Evolutionary conservation across 306 rosid genomes (phyloP).

Genomic region (Vachellia collinsii): DNA sequence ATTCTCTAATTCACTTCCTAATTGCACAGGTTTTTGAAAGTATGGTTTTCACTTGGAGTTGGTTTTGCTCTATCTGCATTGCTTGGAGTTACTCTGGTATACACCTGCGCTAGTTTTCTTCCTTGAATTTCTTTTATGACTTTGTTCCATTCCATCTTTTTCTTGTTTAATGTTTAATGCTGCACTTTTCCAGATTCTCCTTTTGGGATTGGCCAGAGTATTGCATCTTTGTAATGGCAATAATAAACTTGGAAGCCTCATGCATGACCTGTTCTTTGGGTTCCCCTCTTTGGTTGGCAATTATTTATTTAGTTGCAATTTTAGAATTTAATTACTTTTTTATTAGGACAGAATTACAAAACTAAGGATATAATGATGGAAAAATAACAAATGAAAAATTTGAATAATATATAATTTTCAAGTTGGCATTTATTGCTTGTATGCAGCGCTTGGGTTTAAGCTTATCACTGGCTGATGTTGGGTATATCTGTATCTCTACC

Average conservation of each 20-base stretch:
- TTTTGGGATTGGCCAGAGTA: constrained; percentile 56
- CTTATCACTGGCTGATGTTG: constrained; percentile 59
- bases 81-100: constrained; percentile 52
- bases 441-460: constrained; percentile 47
- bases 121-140: not conserved
- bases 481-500: constrained; percentile 62
- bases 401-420: constrained; percentile 1
- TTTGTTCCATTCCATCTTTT: constrained; percentile 12
- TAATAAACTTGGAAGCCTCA: constrained; percentile 36
- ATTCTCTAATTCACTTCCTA: not conserved
- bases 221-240: constrained; percentile 48
- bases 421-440: not conserved
- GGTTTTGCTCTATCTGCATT: constrained; percentile 64
- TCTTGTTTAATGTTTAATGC: not conserved
- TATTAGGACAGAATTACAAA: not conserved
- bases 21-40: constrained; percentile 42
- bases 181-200: constrained; percentile 52
- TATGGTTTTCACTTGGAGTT: constrained; percentile 71
- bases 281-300: constrained; percentile 51
- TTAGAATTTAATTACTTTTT: not conserved
- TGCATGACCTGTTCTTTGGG: constrained; percentile 49
- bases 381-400: constrained; percentile 13
- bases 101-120: not conserved
- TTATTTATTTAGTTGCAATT: constrained; percentile 16
- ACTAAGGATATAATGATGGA: not conserved